Evolutionary conservation across 371 early-diverging fungal species (phyloP).

Genomic region (Mortierella polycephala): DNA sequence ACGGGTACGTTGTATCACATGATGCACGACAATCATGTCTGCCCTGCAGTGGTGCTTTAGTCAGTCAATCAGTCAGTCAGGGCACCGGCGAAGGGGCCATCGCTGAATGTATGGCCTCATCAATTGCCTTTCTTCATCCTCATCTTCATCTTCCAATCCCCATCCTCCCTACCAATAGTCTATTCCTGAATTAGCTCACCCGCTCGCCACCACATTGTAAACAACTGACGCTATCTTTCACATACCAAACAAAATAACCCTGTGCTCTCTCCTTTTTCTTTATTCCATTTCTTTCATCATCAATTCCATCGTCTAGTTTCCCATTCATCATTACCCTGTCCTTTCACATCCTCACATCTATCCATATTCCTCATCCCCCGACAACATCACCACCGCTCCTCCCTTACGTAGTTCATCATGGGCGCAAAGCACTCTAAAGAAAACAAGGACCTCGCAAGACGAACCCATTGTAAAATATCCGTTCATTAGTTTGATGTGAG

Average conservation of each 20-base stretch:
- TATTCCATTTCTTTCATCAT: neutral
- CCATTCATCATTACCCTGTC: neutral
- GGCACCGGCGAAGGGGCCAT: no score
- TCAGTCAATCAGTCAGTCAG: no score
- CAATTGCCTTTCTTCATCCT: no score
- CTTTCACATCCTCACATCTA: neutral
- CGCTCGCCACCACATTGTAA: no score
- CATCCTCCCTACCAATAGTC: no score
- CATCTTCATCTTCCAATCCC: no score
- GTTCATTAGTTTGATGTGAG: neutral
- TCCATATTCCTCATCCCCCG: neutral
- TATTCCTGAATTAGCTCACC: no score
- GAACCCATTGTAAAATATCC: slow-evolving; percentile 63
- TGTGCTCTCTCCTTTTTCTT: neutral
- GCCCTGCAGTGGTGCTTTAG: no score
- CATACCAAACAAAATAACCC: neutral
- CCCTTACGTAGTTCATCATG: slow-evolving; percentile 46
- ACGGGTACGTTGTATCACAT: no score
- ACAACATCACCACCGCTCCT: neutral
- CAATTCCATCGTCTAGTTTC: neutral
- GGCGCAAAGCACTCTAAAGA: slow-evolving; percentile 71
- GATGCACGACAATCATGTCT: no score
- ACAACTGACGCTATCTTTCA: no score
- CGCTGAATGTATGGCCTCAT: no score
- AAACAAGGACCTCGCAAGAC: slow-evolving; percentile 61